Evolutionary conservation across 257 asterid species (phyloP).

Genomic region (Solanum habrochaites): DNA sequence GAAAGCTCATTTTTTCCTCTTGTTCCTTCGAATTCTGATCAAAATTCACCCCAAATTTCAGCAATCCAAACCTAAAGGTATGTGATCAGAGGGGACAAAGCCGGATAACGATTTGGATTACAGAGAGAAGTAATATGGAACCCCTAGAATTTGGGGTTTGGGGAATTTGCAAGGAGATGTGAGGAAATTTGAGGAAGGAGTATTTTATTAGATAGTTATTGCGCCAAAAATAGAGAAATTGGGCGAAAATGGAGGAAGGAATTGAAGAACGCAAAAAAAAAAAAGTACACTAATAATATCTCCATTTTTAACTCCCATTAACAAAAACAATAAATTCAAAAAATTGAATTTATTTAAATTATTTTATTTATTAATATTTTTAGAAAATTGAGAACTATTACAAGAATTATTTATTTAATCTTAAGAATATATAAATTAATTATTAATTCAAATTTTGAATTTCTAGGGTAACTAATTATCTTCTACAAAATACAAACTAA

Average conservation of each 20-base stretch:
- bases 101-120: not conserved
- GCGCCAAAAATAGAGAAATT: not conserved
- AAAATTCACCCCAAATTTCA: not conserved
- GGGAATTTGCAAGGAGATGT: not conserved
- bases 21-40: not conserved
- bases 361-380: no score
- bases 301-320: not conserved
- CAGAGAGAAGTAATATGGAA: not conserved
- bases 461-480: not conserved
- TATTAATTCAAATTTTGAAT: not conserved
- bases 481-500: no score
- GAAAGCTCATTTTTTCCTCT: slow-evolving; percentile 28
- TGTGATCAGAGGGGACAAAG: not conserved
- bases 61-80: not conserved
- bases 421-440: no score
- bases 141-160: not conserved
- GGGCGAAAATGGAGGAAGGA: not conserved
- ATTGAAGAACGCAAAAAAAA: not conserved
- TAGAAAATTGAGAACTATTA: not conserved
- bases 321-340: no score
- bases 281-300: no score
- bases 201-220: not conserved
- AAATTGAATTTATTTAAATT: no score
- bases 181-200: not conserved
- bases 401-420: not conserved